Conservation (phyloP, 352 stramenopile species). For the Phytophthora niederhauseri region DNA sequence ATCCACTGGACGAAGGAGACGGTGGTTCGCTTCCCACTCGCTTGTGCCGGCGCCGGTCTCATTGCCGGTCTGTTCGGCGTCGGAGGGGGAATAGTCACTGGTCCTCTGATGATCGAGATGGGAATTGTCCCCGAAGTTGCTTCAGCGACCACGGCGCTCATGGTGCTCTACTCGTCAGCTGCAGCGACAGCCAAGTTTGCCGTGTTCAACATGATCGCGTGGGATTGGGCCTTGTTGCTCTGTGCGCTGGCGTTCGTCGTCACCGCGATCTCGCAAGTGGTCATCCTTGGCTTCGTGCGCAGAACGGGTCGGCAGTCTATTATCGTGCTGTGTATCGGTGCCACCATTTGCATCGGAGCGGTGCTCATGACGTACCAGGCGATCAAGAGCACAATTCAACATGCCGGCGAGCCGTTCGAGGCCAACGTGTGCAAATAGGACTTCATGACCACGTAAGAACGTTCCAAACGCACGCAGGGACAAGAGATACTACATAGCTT, state of each 20-base stretch:
- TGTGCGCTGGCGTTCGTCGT: conserved; percentile 50
- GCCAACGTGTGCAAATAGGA: conserved; percentile 42
- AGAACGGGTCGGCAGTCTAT: conserved; percentile 59
- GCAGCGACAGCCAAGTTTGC: conserved; percentile 61
- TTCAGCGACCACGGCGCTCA: conserved; percentile 32
- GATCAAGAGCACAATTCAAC: conserved; percentile 51
- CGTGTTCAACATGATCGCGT: conserved; percentile 63
- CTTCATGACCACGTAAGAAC: too few relatives aligned
- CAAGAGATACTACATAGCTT: too few relatives aligned
- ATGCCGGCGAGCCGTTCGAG: conserved; percentile 42
- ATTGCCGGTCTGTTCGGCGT: conserved; percentile 56
- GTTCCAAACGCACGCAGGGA: too few relatives aligned
- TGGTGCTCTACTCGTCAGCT: conserved; percentile 64
- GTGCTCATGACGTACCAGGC: conserved; percentile 59
- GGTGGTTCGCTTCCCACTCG: conserved; percentile 43
- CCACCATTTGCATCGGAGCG: conserved; percentile 48
- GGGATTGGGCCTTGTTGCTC: conserved; percentile 50
- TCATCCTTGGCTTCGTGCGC: conserved; percentile 56
- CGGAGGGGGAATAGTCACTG: conserved; percentile 40
- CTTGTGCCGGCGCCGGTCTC: conserved; percentile 46
- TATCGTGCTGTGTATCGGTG: conserved; percentile 61
- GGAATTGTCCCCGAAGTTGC: conserved; percentile 49
- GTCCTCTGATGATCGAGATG: conserved; percentile 40
- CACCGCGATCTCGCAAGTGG: conserved; percentile 50
- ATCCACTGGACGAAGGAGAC: conserved; percentile 50